Conservation (phyloP, 2,329 filamentous ascomycete species). For the Cryphonectria parasitica region DNA sequence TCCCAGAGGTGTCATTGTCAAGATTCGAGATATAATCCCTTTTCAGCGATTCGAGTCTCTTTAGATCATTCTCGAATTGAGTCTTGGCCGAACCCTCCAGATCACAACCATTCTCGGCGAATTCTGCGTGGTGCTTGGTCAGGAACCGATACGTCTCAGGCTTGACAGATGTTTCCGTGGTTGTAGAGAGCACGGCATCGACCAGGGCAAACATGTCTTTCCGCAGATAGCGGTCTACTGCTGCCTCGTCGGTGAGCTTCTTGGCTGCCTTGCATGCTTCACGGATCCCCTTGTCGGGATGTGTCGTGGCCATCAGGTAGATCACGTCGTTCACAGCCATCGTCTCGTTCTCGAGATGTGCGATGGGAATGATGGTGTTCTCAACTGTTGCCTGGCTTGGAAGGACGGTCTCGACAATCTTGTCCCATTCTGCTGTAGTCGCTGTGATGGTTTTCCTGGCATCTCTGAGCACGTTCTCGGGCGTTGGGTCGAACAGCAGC, state of each 20-base stretch:
- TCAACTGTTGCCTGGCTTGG: constrained; percentile 2
- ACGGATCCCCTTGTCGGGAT: constrained; percentile 24
- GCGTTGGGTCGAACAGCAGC: constrained; percentile 3
- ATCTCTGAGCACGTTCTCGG: constrained; percentile 1
- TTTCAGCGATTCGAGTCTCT: constrained; percentile 3
- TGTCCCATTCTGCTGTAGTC: background rate
- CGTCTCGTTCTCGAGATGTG: constrained; percentile 11
- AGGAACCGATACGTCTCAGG: constrained; percentile 18
- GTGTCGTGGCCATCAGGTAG: constrained; percentile 24
- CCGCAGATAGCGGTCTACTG: constrained; percentile 22
- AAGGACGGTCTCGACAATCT: background rate
- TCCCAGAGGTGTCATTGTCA: constrained; percentile 21
- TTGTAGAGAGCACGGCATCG: constrained; percentile 13
- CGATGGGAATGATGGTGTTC: constrained; percentile 12
- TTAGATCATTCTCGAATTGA: constrained; percentile 5
- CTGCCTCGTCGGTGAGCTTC: constrained; percentile 19
- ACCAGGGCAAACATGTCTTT: constrained; percentile 25
- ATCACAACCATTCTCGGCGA: constrained; percentile 25
- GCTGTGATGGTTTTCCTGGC: background rate
- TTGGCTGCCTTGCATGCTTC: constrained; percentile 21
- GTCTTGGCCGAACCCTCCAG: constrained; percentile 6
- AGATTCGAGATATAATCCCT: constrained; percentile 23
- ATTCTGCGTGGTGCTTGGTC: constrained; percentile 23
- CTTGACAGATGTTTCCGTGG: background rate
- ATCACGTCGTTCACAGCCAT: constrained; percentile 16